phyloP scores from a whole-genome alignment of 495 filamentous ascomycete genomes.

The Chlorociboria aeruginascens region DNA sequence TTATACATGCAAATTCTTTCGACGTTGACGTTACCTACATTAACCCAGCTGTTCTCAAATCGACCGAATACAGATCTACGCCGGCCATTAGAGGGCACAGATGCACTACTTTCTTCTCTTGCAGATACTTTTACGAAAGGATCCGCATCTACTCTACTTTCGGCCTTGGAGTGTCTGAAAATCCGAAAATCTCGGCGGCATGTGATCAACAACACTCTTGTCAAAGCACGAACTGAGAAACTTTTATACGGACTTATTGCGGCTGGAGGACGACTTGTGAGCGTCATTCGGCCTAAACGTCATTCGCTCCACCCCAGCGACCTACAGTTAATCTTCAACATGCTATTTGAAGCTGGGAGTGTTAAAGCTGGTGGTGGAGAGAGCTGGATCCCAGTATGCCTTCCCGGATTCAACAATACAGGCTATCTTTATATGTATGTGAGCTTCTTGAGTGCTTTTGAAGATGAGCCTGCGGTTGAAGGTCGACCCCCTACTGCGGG shows the following conservation, averaged over 20 bases:
- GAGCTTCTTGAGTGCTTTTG: constrained; percentile 54
- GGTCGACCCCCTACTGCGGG: constrained; percentile 8
- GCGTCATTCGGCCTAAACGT: constrained; percentile 84
- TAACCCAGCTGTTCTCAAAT: constrained; percentile 79
- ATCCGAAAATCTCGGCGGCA: constrained; percentile 80
- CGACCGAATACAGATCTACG: constrained; percentile 86
- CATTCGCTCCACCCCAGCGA: constrained; percentile 95
- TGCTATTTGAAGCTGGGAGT: constrained; percentile 92
- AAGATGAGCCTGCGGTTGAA: constrained; percentile 5
- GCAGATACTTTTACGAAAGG: constrained; percentile 91
- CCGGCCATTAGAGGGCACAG: constrained; percentile 87
- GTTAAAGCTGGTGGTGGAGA: constrained; percentile 81
- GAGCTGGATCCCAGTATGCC: constrained; percentile 93
- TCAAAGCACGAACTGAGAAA: constrained; percentile 60
- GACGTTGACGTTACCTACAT: constrained; percentile 80
- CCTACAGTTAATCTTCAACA: constrained; percentile 93
- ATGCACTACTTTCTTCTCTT: constrained; percentile 78
- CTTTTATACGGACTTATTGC: constrained; percentile 91
- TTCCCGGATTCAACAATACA: constrained; percentile 93
- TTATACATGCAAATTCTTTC: constrained; percentile 97
- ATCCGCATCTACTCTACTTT: constrained; percentile 77
- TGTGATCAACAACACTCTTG: constrained; percentile 72
- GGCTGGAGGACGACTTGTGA: constrained; percentile 86
- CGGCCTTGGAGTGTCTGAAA: constrained; percentile 80
- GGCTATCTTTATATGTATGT: constrained; percentile 99